A percentile compares a stretch with the other conserved stretches of the same genome.
Evolutionary conservation across 106 monocot species (phyloP).

Genomic region (Narthecium ossifragum): DNA sequence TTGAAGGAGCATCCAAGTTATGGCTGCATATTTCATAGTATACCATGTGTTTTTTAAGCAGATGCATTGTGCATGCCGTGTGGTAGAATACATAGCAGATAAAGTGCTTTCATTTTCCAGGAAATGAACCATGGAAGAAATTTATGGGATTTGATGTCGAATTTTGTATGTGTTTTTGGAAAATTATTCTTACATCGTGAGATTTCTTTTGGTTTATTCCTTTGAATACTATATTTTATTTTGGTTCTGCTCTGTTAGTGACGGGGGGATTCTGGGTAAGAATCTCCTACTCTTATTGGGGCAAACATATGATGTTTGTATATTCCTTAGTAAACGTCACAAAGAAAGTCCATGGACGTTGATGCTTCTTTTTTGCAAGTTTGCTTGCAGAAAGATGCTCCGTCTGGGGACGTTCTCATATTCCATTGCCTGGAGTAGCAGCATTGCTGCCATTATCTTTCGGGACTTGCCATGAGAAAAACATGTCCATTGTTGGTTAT

Average conservation of each 20-base stretch:
- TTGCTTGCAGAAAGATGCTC: not conserved
- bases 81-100: not conserved
- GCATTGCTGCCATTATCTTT: constrained; percentile 17
- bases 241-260: not conserved
- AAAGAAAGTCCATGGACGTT: not conserved
- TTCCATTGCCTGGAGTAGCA: constrained; percentile 33
- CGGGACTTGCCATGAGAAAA: constrained; percentile 15
- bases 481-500: not conserved
- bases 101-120: no score
- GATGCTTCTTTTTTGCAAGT: not conserved
- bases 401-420: constrained; percentile 20
- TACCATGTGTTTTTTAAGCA: not conserved
- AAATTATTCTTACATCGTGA: no score
- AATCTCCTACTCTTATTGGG: not conserved
- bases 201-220: not conserved
- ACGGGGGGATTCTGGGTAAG: not conserved
- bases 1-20: not conserved
- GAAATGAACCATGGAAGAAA: no score
- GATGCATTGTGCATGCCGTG: not conserved
- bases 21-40: not conserved
- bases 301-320: constrained; percentile 8
- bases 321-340: not conserved
- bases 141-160: no score
- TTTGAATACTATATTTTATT: not conserved
- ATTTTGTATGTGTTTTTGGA: no score